Evolutionary conservation across 768 basidiomycete species (phyloP), one percentile per base, ranked within the genome.

Genomic region (Leccinellum albellum): DNA sequence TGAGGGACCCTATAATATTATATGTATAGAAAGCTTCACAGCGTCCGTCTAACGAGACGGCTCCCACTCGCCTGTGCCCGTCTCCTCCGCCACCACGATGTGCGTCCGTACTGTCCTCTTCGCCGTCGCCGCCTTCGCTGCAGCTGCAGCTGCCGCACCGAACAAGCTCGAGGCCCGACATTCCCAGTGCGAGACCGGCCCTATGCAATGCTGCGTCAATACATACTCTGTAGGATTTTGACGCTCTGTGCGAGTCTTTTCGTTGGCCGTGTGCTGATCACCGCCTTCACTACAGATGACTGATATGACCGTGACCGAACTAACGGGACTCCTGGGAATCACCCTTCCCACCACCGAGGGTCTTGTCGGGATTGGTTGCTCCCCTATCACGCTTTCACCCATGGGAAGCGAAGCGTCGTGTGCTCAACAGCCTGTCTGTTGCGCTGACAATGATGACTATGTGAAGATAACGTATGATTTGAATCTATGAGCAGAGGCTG

Each of bases 371-470:
- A 7, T 52, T 0, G 6, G 8, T 12, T 68, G 66, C 37, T 13
- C 15, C n/a, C 51, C 60, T 0, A 14, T 56, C 46, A 51, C 40
- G 3, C 33, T 8, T 1, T 1, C 37, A 1, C 50, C 53, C 0
- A 2, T 20, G 0, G 66, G 55, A 7, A 52, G 20, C 1, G 61
- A 54, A 10, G 33, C 54, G 1, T 1, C 17, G 1, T 67, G 66
- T 33, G 32, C 42, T 12, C 33, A 55, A 21, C 50, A 68, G 33
- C 20, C 66, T 0, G 61, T 68, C 29, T 66, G 66, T 23, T 66
- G 66, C 51, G 53, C 32, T 4, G 50, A 40, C n/a, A 20, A 44
- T 2, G 56, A 66, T 6, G 23, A 13, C 3, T 60, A 46, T 8
- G 66, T 66, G 14, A 60, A 63, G 2, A 29, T 7, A 3, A 0